Percentiles rank a stretch among this genome's conserved stretches.
phyloP scores from a whole-genome alignment of 2,329 filamentous ascomycete species.

The Pseudogymnoascus sp. region DNA sequence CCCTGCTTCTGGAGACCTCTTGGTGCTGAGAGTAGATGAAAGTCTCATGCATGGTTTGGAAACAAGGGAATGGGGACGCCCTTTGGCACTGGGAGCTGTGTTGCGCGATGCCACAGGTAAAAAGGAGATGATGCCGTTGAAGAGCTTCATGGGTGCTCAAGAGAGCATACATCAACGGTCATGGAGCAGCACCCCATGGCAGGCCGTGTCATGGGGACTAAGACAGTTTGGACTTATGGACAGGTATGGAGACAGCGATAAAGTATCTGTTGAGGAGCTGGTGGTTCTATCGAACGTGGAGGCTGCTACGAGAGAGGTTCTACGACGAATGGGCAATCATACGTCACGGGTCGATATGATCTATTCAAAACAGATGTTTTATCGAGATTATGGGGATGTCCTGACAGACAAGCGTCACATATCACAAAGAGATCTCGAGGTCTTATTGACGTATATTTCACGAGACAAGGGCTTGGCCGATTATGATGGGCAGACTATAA shows the following conservation, averaged over 20 bases:
- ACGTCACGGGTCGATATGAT: constrained; percentile 54
- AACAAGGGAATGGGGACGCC: constrained; percentile 68
- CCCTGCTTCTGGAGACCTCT: constrained; percentile 37
- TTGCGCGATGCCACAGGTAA: constrained; percentile 63
- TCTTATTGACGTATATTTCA: constrained; percentile 61
- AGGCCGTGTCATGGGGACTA: constrained; percentile 66
- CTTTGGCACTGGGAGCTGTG: constrained; percentile 70
- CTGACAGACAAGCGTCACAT: constrained; percentile 42
- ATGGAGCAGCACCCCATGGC: constrained; percentile 50
- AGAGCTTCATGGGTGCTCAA: constrained; percentile 55
- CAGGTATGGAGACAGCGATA: constrained; percentile 40
- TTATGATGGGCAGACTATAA: constrained; percentile 62
- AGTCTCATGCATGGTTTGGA: constrained; percentile 63
- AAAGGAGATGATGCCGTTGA: constrained; percentile 60
- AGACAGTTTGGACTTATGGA: constrained; percentile 57
- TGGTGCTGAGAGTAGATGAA: constrained; percentile 49
- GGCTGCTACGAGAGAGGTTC: constrained; percentile 46
- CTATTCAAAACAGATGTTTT: constrained; percentile 59
- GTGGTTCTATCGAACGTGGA: constrained; percentile 58
- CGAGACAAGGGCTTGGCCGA: constrained; percentile 53
- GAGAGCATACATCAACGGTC: constrained; percentile 71
- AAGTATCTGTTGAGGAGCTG: constrained; percentile 51
- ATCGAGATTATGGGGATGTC: constrained; percentile 44
- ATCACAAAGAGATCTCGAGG: constrained; percentile 56
- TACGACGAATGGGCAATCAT: constrained; percentile 34